These are phyloP conservation scores for Cadophora sp. DNA, from an alignment of 2,329 filamentous ascomycete genomes.

Conservation along the genomic window DNA sequence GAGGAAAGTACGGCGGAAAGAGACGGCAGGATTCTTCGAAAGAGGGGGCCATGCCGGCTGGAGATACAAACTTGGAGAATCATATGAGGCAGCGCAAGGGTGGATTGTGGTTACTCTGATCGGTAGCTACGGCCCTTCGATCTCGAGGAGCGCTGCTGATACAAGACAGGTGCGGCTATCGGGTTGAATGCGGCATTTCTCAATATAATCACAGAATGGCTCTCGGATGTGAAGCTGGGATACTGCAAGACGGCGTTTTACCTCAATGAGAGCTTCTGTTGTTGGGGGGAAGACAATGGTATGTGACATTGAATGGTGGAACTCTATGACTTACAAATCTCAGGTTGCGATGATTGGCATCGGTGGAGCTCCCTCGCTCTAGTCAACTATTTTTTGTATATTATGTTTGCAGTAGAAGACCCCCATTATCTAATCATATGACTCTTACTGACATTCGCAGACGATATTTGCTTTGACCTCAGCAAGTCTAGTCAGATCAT, in stretches of 20 bases:
- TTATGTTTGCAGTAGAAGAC: conserved; percentile 75
- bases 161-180: conserved; percentile 73
- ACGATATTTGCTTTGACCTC: conserved; percentile 82
- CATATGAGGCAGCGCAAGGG: conserved; percentile 94
- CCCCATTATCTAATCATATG: neutral
- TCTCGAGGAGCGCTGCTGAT: conserved; percentile 27
- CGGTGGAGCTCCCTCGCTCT: conserved; percentile 81
- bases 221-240: conserved; percentile 95
- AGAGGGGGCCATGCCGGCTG: conserved; percentile 73
- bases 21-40: conserved; percentile 74
- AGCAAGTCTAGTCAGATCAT: conserved; percentile 85
- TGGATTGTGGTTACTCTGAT: conserved; percentile 98
- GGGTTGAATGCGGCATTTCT: conserved; percentile 91
- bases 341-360: conserved; percentile 88
- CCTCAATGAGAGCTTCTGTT: conserved; percentile 96
- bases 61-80: conserved; percentile 81
- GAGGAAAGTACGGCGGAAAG: conserved; percentile 76
- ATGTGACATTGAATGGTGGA: conserved; percentile 34
- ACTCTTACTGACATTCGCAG: conserved; percentile 49
- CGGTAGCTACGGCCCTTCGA: conserved; percentile 47
- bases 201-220: conserved; percentile 96
- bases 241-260: conserved; percentile 96
- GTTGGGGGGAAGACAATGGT: conserved; percentile 93
- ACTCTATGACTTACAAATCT: conserved; percentile 35
- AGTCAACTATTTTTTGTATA: conserved; percentile 87